Conservation (phyloP, 768 basidiomycete genomes). For the Psilocybe azurescens region DNA sequence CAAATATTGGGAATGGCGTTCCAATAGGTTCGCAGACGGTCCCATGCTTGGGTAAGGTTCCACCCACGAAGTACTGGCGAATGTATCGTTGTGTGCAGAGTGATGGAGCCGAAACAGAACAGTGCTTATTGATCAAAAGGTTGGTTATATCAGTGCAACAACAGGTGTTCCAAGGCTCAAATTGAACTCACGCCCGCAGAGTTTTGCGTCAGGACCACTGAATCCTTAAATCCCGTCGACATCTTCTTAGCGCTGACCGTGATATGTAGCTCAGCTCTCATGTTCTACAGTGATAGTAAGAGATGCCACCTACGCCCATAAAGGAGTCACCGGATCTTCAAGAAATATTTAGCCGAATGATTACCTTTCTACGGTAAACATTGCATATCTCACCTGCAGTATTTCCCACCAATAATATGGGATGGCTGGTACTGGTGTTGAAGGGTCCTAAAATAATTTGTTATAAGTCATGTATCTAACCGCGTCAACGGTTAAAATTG, state of each 20-base stretch:
- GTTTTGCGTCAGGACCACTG: constrained; percentile 21
- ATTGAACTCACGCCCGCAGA: constrained; percentile 16
- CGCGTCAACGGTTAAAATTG: background rate
- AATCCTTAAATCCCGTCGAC: constrained; percentile 17
- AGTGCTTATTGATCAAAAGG: constrained; percentile 30
- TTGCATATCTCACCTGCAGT: constrained; percentile 34
- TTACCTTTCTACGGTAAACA: background rate
- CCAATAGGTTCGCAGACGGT: constrained; percentile 42
- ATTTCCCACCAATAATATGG: constrained; percentile 45
- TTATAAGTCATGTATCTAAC: constrained; percentile 1
- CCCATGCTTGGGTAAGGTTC: constrained; percentile 43
- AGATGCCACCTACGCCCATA: constrained; percentile 26
- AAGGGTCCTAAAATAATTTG: constrained; percentile 34
- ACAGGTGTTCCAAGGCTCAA: background rate
- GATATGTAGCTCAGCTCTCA: background rate
- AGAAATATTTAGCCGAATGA: background rate
- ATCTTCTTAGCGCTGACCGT: constrained; percentile 44
- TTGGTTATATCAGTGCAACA: background rate
- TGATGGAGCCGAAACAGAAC: constrained; percentile 38
- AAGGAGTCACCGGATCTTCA: constrained; percentile 36
- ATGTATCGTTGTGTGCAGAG: constrained; percentile 40
- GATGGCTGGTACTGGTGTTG: constrained; percentile 41
- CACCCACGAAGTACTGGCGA: constrained; percentile 43
- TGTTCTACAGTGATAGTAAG: background rate
- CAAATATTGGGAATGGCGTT: background rate